Percentiles rank a stretch among this genome's conserved stretches.
Conservation (phyloP, 306 rosid genomes). For the Corylus heterophylla region DNA sequence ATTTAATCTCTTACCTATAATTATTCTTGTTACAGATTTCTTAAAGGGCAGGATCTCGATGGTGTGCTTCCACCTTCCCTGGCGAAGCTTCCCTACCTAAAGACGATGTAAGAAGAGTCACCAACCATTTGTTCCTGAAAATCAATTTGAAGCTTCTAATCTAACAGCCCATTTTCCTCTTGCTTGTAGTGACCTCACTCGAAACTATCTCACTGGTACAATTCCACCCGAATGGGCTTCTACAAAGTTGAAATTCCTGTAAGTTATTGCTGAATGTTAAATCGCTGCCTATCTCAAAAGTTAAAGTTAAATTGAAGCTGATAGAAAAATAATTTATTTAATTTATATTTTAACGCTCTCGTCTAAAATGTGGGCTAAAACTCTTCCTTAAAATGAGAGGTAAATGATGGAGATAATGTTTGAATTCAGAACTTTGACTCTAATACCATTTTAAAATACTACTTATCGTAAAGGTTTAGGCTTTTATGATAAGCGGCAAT, state of each 20-base stretch:
- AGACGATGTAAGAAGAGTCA: conserved; percentile 13
- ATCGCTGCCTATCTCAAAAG: too few relatives aligned
- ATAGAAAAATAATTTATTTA: too few relatives aligned
- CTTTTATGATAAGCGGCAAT: too few relatives aligned
- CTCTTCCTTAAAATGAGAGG: too few relatives aligned
- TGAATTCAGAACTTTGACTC: too few relatives aligned
- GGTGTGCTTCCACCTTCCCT: conserved; percentile 37
- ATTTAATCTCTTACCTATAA: not conserved
- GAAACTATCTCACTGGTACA: conserved; percentile 30
- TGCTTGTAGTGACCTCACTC: too few relatives aligned
- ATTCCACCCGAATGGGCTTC: conserved; percentile 30
- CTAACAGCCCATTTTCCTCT: not conserved
- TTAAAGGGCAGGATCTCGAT: conserved; percentile 29
- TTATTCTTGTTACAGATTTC: not conserved
- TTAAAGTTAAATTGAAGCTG: too few relatives aligned
- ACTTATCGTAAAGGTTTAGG: too few relatives aligned
- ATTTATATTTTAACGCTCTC: too few relatives aligned
- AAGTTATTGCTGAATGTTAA: not conserved
- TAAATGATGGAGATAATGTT: too few relatives aligned
- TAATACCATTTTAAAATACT: too few relatives aligned
- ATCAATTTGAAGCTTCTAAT: not conserved
- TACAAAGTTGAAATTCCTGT: conserved; percentile 17
- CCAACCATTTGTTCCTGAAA: not conserved
- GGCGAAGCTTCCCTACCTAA: conserved; percentile 22
- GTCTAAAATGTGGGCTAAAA: too few relatives aligned